These are phyloP conservation scores for Xylariaceae sp. DNA, from an alignment of 2,329 filamentous ascomycete species.

Conservation along the genomic window DNA sequence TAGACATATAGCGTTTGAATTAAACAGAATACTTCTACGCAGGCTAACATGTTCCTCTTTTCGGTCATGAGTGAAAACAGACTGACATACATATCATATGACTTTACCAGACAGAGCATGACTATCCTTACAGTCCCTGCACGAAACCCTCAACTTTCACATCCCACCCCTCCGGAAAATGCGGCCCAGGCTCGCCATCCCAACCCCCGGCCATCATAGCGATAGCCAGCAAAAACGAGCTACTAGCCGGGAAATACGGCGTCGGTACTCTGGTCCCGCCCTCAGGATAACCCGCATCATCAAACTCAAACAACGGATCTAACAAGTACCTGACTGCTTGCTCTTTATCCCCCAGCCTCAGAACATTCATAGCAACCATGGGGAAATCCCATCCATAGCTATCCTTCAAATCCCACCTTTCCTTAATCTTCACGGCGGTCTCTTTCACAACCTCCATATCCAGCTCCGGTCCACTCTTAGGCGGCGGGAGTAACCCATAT, in stretches of 20 bases:
- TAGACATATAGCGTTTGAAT: not conserved
- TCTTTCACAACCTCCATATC: slow-evolving; percentile 35
- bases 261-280: slow-evolving; percentile 53
- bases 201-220: slow-evolving; percentile 58
- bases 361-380: slow-evolving; percentile 44
- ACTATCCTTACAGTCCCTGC: slow-evolving; percentile 29
- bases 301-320: slow-evolving; percentile 50
- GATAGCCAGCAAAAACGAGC: slow-evolving; percentile 48
- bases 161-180: slow-evolving; percentile 49
- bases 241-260: slow-evolving; percentile 55
- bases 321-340: slow-evolving; percentile 44
- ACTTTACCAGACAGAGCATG: not conserved
- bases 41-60: not conserved
- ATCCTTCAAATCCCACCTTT: slow-evolving; percentile 39
- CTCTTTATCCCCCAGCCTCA: slow-evolving; percentile 39
- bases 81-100: not conserved
- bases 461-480: slow-evolving; percentile 33
- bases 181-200: slow-evolving; percentile 45
- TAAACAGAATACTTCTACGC: not conserved
- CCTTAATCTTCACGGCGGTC: slow-evolving; percentile 38
- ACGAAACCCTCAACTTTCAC: slow-evolving; percentile 48
- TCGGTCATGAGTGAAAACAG: not conserved
- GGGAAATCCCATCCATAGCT: slow-evolving; percentile 46
- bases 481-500: slow-evolving; percentile 43
- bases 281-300: slow-evolving; percentile 54